phyloP scores from a whole-genome alignment of 768 basidiomycete species.

The Cyclocybe cylindracea region DNA sequence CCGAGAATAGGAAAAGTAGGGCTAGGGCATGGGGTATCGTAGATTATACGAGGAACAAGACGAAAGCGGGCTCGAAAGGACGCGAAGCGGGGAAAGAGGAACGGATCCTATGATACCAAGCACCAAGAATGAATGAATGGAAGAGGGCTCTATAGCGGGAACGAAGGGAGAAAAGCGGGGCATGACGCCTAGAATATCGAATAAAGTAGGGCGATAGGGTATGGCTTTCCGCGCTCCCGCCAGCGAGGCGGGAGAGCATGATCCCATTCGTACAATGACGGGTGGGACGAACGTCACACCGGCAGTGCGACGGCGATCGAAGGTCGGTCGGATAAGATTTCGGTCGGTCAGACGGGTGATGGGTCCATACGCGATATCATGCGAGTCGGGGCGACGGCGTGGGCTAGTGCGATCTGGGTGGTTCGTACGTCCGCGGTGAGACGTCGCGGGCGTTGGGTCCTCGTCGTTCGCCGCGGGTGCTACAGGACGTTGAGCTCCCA shows the following conservation, averaged over 20 bases:
- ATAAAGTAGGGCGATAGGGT: constrained; percentile 12
- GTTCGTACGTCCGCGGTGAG: constrained; percentile 1
- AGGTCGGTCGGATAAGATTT: constrained; percentile 1
- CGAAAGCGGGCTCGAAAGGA: not conserved
- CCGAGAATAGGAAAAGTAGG: constrained; percentile 11
- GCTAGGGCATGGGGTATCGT: constrained; percentile 14
- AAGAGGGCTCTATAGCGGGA: constrained; percentile 7
- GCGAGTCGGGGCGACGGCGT: not conserved
- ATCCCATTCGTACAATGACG: not conserved
- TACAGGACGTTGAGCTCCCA: constrained; percentile 45
- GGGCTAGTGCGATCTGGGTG: not conserved
- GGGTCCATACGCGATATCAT: not conserved
- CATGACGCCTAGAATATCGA: constrained; percentile 2
- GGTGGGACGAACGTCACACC: constrained; percentile 5
- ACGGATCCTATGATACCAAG: not conserved
- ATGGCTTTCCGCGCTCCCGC: not conserved
- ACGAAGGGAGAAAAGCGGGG: not conserved
- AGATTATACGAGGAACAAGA: not conserved
- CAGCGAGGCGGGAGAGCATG: not conserved
- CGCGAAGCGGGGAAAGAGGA: not conserved
- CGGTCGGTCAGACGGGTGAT: constrained; percentile 1
- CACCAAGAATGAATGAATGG: constrained; percentile 6
- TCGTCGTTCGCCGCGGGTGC: constrained; percentile 3
- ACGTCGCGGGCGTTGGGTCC: not conserved
- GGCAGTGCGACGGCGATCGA: not conserved